These are phyloP conservation scores for Leptomonas seymouri DNA, from an alignment of 208 protist genomes.

Conservation along the genomic window DNA sequence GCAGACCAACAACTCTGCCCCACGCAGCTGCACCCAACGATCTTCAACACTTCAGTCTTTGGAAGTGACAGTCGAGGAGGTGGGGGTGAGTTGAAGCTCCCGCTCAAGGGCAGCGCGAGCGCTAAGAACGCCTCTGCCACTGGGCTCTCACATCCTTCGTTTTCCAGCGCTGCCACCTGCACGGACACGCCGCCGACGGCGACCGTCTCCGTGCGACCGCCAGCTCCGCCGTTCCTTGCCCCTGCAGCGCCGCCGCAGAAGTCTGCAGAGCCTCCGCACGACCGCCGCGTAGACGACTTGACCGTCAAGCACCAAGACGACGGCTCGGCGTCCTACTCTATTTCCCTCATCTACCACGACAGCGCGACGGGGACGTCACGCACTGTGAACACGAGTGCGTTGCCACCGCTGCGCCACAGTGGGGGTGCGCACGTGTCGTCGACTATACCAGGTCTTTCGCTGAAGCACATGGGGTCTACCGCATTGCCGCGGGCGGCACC, in stretches of 20 bases:
- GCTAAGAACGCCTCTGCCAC: not conserved
- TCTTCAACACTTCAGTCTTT: too few species aligned
- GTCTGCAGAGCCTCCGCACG: slow-evolving; percentile 22
- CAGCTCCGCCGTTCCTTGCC: not conserved
- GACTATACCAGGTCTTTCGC: slow-evolving; percentile 14
- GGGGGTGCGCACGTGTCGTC: slow-evolving; percentile 3
- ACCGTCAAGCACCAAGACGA: slow-evolving; percentile 53
- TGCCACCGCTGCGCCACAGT: slow-evolving; percentile 42
- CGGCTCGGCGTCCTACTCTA: slow-evolving; percentile 42
- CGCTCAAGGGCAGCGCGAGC: not conserved
- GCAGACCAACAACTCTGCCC: too few species aligned
- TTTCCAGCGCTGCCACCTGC: not conserved
- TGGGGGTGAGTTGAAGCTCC: too few species aligned
- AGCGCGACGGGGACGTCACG: slow-evolving; percentile 40
- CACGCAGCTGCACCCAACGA: not conserved
- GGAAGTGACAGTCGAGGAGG: too few species aligned
- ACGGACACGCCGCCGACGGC: slow-evolving; percentile 4
- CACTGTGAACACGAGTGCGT: slow-evolving; percentile 54
- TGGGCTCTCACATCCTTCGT: not conserved
- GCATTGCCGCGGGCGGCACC: slow-evolving; percentile 4
- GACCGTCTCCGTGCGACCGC: slow-evolving; percentile 9
- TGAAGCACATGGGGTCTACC: too few species aligned
- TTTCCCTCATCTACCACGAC: slow-evolving; percentile 75
- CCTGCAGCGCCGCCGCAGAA: slow-evolving; percentile 13
- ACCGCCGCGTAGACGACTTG: slow-evolving; percentile 64